Conservation (phyloP, 176 grass and related monocot species). For the Raddia guianensis region DNA sequence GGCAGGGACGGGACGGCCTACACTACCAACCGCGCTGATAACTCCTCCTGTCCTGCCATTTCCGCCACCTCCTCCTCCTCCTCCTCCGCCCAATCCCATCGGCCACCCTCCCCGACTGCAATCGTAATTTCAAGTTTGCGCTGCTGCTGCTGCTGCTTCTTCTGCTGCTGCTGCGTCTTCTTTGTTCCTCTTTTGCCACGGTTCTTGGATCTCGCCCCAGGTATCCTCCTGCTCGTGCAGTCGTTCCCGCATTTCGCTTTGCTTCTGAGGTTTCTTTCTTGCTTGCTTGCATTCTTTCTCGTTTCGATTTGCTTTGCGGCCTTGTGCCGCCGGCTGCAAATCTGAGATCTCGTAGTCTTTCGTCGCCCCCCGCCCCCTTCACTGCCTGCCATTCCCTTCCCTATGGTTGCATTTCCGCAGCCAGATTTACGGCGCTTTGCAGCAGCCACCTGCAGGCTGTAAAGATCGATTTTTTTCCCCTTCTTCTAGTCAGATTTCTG, state of each 20-base stretch:
- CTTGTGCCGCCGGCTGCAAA: background rate
- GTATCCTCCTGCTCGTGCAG: background rate
- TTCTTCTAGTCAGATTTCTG: too few species aligned
- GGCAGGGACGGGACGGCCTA: background rate
- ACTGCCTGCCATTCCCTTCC: background rate
- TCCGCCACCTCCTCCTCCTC: conserved; percentile 16
- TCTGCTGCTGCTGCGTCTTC: background rate
- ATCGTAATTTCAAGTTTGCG: too few species aligned
- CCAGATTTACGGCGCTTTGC: conserved; percentile 4
- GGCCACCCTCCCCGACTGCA: too few species aligned
- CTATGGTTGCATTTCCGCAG: background rate
- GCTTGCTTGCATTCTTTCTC: background rate
- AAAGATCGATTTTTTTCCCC: background rate
- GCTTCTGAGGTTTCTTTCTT: background rate
- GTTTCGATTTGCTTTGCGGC: background rate
- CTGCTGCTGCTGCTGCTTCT: too few species aligned
- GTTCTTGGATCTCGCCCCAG: conserved; percentile 22
- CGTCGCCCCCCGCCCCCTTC: background rate
- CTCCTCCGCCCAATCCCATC: conserved; percentile 27
- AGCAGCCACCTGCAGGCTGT: background rate
- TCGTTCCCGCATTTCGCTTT: background rate
- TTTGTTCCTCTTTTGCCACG: conserved; percentile 7
- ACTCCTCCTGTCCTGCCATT: conserved; percentile 27
- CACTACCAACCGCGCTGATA: conserved; percentile 43
- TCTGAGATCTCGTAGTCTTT: conserved; percentile 16